These are phyloP conservation scores for Fusarium sp. DNA, from an alignment of 2,329 filamentous ascomycete species.

Conservation along the genomic window DNA sequence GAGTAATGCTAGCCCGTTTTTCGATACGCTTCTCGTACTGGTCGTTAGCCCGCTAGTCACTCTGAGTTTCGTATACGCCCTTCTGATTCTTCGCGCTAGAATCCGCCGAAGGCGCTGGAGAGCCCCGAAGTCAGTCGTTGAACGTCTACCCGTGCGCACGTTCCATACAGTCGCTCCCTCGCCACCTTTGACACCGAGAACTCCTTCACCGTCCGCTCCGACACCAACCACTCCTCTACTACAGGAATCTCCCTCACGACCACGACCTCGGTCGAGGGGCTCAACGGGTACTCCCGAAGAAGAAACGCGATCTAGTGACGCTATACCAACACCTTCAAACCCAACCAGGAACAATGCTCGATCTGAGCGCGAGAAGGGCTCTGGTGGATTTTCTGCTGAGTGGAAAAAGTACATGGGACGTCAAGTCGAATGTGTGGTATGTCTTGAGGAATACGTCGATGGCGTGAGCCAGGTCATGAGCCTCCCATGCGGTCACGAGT, in stretches of 20 bases:
- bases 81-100: conserved; percentile 86
- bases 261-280: conserved; percentile 72
- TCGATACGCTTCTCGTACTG: conserved; percentile 95
- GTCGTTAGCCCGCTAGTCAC: conserved; percentile 94
- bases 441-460: conserved; percentile 94
- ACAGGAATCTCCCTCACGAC: conserved; percentile 63
- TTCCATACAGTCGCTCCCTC: conserved; percentile 84
- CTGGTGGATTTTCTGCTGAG: conserved; percentile 56
- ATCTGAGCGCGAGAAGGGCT: conserved; percentile 61
- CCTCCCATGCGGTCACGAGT: conserved; percentile 95
- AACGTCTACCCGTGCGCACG: conserved; percentile 91
- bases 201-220: conserved; percentile 71
- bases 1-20: conserved; percentile 89
- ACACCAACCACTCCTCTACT: conserved; percentile 85
- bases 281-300: conserved; percentile 69
- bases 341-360: conserved; percentile 47
- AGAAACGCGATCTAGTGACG: conserved; percentile 57
- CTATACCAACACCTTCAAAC: conserved; percentile 52
- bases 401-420: conserved; percentile 75
- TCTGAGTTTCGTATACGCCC: conserved; percentile 89
- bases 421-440: conserved; percentile 92
- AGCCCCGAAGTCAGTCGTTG: conserved; percentile 96
- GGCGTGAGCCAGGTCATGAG: conserved; percentile 97
- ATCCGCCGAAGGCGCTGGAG: conserved; percentile 92
- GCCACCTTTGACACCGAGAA: conserved; percentile 63